Base-by-base conservation (phyloP, 169 alveolate genomes). In the Plasmodium sp. region DNA sequence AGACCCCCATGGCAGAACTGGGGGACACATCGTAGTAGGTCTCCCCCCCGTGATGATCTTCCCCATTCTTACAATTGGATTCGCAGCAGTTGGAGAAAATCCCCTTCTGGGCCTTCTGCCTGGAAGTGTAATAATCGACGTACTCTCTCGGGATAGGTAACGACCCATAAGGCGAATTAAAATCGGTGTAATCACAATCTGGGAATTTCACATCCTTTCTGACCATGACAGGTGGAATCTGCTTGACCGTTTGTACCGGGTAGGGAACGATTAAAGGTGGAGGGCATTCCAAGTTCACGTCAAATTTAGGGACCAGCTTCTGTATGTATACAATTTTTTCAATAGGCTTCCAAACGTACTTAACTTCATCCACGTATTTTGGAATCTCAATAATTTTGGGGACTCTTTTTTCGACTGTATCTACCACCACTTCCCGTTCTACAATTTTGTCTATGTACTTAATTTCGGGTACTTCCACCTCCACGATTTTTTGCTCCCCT, bases 241-340 rank as follows among this genome's bases (percentile, higher is more conserved):
- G 97, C 77, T 96, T 97, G 54, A 97, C 95, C 54, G 93, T 96
- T 92, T 97, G 97, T 74, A 96, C 97, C 18, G 97, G 97, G 92
- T 96, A 97, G 1, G 98, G 98, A 4, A 97, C 98, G 54, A 97
- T 96, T 88, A 97, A 96, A 62, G 98, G 98, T 80, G 98, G 97
- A 14, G 98, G 98, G 81, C 98, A 97, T 82, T 96, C 98, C 56
- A 97, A 96, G 77, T 96, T 95, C 9, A 97, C 98, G 74, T 97
- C 98, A 95, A 97, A 97, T 92, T 96, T 96, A 10, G 98, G 98
- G n/a, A 96, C 97, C 54, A 96, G 94, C 39, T 96, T 94, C 48
- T 96, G 97, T 79, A 97, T 96, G 36, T 97, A 97, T 54, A 97
- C 97, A 79, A 96, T 96, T 95, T 97, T 97, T 93, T 97, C 97